A percentile compares a stretch with the other conserved stretches of the same genome.
Evolutionary conservation across 2,329 filamentous ascomycete species (phyloP).

Genomic region (Laburnicola sp.): DNA sequence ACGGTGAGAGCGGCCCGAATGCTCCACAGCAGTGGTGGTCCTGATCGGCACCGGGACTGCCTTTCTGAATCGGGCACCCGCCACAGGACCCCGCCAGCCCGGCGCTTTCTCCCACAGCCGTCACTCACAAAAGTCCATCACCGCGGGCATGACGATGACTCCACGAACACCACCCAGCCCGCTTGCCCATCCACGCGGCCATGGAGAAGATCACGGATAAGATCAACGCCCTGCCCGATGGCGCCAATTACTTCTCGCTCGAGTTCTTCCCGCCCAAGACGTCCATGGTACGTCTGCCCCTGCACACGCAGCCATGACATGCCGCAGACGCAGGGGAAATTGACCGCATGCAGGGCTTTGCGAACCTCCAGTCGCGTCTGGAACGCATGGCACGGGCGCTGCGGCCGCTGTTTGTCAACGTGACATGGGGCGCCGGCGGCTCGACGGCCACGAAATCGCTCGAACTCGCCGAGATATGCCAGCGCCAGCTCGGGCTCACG

Average conservation of each 20-base stretch:
- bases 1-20: neutral
- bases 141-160: constrained; percentile 33
- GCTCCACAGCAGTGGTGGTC: neutral
- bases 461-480: constrained; percentile 92
- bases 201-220: constrained; percentile 83
- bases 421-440: constrained; percentile 96
- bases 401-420: constrained; percentile 90
- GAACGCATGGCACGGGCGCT: constrained; percentile 93
- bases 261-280: constrained; percentile 99
- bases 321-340: constrained; percentile 11
- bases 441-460: constrained; percentile 89
- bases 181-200: constrained; percentile 1
- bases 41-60: constrained; percentile 1
- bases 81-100: constrained; percentile 24
- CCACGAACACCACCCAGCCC: constrained; percentile 20
- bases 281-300: constrained; percentile 64
- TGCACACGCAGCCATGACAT: constrained; percentile 9
- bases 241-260: constrained; percentile 87
- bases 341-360: constrained; percentile 65
- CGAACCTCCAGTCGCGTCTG: constrained; percentile 88
- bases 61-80: neutral
- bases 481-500: constrained; percentile 86
- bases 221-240: constrained; percentile 82
- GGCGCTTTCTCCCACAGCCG: constrained; percentile 23
- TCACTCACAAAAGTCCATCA: constrained; percentile 28